Conservation (phyloP, 345 rosid species). For the Lumnitzera racemosa region DNA sequence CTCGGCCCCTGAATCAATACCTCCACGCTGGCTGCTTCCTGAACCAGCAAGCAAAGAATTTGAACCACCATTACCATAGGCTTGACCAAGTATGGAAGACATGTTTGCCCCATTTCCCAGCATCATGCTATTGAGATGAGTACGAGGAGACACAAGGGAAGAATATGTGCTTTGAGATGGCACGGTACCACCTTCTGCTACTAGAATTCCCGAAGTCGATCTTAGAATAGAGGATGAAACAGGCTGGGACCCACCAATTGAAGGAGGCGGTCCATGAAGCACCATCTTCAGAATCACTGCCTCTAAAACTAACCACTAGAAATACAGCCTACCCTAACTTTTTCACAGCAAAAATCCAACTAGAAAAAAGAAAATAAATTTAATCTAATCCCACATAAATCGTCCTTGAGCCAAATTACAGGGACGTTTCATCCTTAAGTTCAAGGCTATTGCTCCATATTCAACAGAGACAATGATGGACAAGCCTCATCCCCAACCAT, state of each 20-base stretch:
- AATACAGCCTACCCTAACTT: too few species aligned
- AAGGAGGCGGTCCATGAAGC: conserved; percentile 76
- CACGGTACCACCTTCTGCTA: conserved; percentile 61
- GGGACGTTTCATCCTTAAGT: conserved; percentile 32
- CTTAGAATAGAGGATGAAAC: conserved; percentile 62
- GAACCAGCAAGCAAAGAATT: conserved; percentile 47
- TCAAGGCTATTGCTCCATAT: conserved; percentile 21
- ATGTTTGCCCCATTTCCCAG: conserved; percentile 68
- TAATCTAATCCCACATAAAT: conserved; percentile 18
- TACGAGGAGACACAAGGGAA: conserved; percentile 59
- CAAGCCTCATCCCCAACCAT: conserved; percentile 15
- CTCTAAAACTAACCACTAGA: conserved; percentile 3
- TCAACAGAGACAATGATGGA: conserved; percentile 17
- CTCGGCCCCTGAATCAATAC: conserved; percentile 67
- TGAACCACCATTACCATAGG: conserved; percentile 68
- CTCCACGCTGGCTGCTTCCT: conserved; percentile 45
- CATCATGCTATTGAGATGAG: conserved; percentile 74
- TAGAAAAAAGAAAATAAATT: background rate
- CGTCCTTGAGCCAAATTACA: conserved; percentile 10
- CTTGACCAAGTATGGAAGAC: conserved; percentile 69
- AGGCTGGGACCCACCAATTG: conserved; percentile 69
- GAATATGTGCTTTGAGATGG: conserved; percentile 66
- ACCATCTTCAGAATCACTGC: conserved; percentile 41
- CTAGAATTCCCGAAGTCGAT: conserved; percentile 65
- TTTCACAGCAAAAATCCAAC: too few species aligned